These are phyloP conservation scores for Gastrodia elata DNA, from an alignment of 106 monocot genomes.

Conservation along the genomic window DNA sequence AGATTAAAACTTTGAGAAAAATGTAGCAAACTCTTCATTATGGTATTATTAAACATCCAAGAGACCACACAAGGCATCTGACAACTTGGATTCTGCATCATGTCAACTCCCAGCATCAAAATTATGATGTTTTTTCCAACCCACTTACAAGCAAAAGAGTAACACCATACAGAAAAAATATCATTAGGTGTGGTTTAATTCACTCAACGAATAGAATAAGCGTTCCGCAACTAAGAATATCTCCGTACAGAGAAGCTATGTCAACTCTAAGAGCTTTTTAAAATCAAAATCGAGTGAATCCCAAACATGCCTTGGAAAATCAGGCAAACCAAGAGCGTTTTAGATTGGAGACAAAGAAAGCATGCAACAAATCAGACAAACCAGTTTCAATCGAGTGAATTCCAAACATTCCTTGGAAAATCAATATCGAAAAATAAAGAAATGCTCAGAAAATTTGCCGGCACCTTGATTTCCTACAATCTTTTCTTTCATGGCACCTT, in stretches of 20 bases:
- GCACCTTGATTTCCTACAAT: neutral
- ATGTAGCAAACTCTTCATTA: too few species aligned
- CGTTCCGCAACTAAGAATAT: too few species aligned
- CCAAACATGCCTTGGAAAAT: too few species aligned
- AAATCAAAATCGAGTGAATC: too few species aligned
- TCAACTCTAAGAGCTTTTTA: neutral
- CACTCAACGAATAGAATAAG: too few species aligned
- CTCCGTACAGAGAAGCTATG: neutral
- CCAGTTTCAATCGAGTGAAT: neutral
- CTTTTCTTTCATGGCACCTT: neutral
- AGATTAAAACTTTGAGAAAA: too few species aligned
- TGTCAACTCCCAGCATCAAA: neutral
- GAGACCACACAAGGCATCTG: neutral
- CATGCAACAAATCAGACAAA: neutral
- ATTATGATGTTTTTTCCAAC: neutral
- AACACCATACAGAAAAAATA: neutral
- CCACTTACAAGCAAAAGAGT: neutral
- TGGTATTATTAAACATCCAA: neutral
- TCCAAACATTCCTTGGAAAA: neutral
- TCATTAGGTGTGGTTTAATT: too few species aligned
- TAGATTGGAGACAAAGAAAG: neutral
- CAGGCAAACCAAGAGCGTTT: neutral
- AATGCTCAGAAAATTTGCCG: neutral
- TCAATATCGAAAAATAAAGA: neutral
- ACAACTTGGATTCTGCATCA: neutral